These are phyloP conservation scores for Halophytophthora batemanensis DNA, from an alignment of 352 stramenopile species.

Conservation along the genomic window DNA sequence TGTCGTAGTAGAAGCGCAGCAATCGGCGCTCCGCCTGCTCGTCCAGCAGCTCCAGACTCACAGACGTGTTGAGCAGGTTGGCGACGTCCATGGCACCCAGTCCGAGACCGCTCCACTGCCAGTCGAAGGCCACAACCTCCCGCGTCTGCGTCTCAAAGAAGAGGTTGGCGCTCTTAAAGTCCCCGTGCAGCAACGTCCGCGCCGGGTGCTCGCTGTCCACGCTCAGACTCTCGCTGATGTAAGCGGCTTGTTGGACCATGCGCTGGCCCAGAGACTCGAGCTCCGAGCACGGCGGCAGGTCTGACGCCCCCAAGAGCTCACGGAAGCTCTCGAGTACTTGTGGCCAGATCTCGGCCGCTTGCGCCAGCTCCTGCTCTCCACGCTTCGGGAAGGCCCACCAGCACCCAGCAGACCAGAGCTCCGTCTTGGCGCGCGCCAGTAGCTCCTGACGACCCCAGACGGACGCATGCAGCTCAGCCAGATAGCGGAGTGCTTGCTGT, in stretches of 20 bases:
- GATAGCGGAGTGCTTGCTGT: conserved; percentile 38
- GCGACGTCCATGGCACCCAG: conserved; percentile 62
- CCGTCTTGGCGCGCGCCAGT: conserved; percentile 17
- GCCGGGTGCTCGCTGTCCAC: conserved; percentile 14
- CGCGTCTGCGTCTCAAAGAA: conserved; percentile 49
- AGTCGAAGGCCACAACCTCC: conserved; percentile 64
- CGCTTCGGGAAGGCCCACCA: conserved; percentile 70
- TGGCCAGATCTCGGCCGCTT: conserved; percentile 38
- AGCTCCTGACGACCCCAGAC: conserved; percentile 27
- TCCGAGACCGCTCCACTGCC: conserved; percentile 66
- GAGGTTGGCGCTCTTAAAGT: conserved; percentile 73
- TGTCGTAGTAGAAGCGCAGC: conserved; percentile 55
- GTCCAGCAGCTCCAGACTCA: conserved; percentile 42
- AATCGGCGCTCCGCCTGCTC: conserved; percentile 32
- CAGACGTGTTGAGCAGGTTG: conserved; percentile 68
- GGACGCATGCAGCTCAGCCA: conserved; percentile 46
- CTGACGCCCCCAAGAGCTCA: conserved; percentile 10
- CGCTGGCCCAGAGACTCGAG: conserved; percentile 34
- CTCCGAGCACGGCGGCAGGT: conserved; percentile 10
- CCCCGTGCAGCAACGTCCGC: conserved; percentile 56
- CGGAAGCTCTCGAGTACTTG: conserved; percentile 33
- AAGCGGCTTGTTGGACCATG: conserved; percentile 44
- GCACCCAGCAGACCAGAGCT: conserved; percentile 39
- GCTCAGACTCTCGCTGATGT: conserved; percentile 45
- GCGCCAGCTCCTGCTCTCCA: conserved; percentile 36